Evolutionary conservation across 805 yeast species (phyloP).

Genomic region (Naumovozyma dairenensis): DNA sequence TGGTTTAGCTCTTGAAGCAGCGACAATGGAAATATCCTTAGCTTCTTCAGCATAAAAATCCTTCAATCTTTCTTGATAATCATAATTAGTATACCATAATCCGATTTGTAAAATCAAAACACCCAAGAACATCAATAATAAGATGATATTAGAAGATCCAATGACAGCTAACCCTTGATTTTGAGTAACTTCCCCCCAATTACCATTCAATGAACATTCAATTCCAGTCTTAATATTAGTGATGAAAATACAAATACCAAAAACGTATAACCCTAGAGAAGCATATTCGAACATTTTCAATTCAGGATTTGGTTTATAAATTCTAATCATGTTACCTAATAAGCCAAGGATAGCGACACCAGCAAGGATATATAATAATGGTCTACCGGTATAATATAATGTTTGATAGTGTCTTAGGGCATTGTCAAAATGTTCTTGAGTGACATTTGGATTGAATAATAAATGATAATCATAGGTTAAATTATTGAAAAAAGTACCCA

Average conservation of each 20-base stretch:
- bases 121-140: conserved; percentile 62
- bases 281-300: conserved; percentile 86
- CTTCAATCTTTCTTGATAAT: conserved; percentile 32
- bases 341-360: conserved; percentile 63
- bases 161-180: conserved; percentile 81
- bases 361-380: conserved; percentile 36
- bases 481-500: conserved; percentile 72
- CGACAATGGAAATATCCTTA: conserved; percentile 1
- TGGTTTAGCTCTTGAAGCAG: background rate
- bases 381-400: conserved; percentile 57
- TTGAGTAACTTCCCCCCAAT: conserved; percentile 91
- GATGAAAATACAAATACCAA: conserved; percentile 68
- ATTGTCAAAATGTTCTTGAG: conserved; percentile 43
- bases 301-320: conserved; percentile 81
- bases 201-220: conserved; percentile 53
- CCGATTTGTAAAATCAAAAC: conserved; percentile 82
- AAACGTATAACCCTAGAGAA: conserved; percentile 60
- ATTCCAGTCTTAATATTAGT: conserved; percentile 81
- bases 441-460: conserved; percentile 50
- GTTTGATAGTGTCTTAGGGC: conserved; percentile 66
- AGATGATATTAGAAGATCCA: conserved; percentile 79
- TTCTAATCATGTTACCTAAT: conserved; percentile 61
- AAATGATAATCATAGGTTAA: conserved; percentile 74
- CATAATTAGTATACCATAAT: conserved; percentile 74
- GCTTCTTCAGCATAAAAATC: conserved; percentile 26